Evolutionary conservation across 2,329 filamentous ascomycete genomes (phyloP), one percentile per base, ranked within the genome.

Genomic region (Hypoxylon sp.): DNA sequence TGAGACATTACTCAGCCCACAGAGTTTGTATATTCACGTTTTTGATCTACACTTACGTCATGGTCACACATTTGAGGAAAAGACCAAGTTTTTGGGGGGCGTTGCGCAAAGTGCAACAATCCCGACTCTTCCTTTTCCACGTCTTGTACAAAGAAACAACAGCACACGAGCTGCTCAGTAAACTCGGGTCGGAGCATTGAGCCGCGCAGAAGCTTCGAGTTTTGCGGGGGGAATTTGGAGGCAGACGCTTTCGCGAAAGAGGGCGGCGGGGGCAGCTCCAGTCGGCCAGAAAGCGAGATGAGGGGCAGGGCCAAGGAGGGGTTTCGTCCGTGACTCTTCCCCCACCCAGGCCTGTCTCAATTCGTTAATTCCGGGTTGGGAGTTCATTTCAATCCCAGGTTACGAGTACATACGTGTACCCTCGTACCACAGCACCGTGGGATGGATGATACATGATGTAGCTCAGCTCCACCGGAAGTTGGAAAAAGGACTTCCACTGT

Each of bases 231-330:
- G 6, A 4, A 4, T 17, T 35, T 54, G 17, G 33, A 20, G 51
- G 35, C 57, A 22, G 51, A 40, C 40, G 48, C 35, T 27, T 25
- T 17, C 33, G 31, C 6, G 22, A 37, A n/a, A 40, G 7, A 33
- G 25, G 25, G 44, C 54, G 46, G 53, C 54, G 31, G 42, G 56
- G 65, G 30, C 49, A 64, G 40, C 55, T 68, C 53, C 35, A 56
- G 46, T 55, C 65, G 62, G 55, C 60, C 60, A 50, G 37, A 35
- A 42, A 61, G 31, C 40, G 58, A 27, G 59, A 66, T 66, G 66
- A 69, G 66, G 62, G 66, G 66, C 53, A 55, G n/a, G 42, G 40
- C 17, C 40, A 31, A 61, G 30, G 44, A 48, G 54, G 64, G 60
- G 54, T 30, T 59, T 62, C 22, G 49, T 55, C 42, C 40, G 31